These are phyloP conservation scores for Eucalyptus tenuipes DNA, from an alignment of 345 rosid species.

Conservation along the genomic window DNA sequence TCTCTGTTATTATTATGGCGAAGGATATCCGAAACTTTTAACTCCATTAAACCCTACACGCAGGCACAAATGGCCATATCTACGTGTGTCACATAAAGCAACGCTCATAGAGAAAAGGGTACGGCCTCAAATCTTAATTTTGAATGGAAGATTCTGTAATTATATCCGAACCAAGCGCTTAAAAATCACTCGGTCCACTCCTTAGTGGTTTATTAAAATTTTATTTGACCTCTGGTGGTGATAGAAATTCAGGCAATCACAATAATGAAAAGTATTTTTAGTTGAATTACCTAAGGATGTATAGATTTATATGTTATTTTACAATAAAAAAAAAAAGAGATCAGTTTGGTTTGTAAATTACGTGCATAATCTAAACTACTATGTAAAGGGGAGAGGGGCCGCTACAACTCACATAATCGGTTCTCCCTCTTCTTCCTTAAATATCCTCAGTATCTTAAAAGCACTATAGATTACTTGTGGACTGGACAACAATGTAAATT, in stretches of 20 bases:
- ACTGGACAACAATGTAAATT: background rate
- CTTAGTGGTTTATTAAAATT: background rate
- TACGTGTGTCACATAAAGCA: background rate
- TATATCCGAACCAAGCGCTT: background rate
- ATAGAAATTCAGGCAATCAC: background rate
- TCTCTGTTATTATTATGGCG: background rate
- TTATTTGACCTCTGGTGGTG: background rate
- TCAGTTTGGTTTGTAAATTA: too few species aligned
- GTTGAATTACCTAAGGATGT: too few species aligned
- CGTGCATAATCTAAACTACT: too few species aligned
- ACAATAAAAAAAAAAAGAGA: too few species aligned
- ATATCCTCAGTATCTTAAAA: too few species aligned
- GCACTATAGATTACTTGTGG: background rate
- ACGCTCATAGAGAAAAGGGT: background rate
- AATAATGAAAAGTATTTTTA: background rate
- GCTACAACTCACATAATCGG: too few species aligned
- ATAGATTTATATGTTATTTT: too few species aligned
- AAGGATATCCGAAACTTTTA: background rate
- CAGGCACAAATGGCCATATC: background rate
- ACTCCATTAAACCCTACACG: fast-evolving
- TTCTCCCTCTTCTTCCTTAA: too few species aligned
- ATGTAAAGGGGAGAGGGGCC: too few species aligned
- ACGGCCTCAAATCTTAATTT: background rate
- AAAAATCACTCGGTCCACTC: background rate
- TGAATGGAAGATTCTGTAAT: background rate